Evolutionary conservation across 1,284 basidiomycete species (phyloP), one percentile per base, ranked within the genome.

Genomic region (Fomitiporia mediterranea): DNA sequence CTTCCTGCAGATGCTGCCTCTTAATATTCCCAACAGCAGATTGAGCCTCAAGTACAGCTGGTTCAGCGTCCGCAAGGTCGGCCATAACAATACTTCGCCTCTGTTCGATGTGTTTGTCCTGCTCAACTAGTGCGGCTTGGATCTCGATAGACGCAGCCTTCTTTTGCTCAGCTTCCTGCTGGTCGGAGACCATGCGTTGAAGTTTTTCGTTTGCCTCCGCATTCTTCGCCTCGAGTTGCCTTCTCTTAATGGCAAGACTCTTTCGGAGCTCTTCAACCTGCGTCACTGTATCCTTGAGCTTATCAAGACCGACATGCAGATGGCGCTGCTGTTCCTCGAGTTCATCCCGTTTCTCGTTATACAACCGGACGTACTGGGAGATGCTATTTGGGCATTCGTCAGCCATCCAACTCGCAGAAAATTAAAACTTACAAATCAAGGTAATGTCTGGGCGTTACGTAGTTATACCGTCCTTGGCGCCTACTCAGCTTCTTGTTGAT

Each of bases 251-350:
- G 1, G 96, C 95, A 39, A 99, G 84, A 68, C 94, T 98, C 72
- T 94, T 91, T 51, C 96, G 86, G 38, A 99, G 80, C 66, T 98
- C 92, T 70, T 98, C 95, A 37, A 99, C 96, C 69, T 98, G 94
- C 3, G 85, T 89, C 58, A 98, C 95, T 0, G 97, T 99, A 58
- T 95, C 93, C 38, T 86, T 88, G 21, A 99, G 83, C 71, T 99
- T 99, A 72, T 99, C 96, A 47, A 99, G 84, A 63, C 97, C 97
- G 60, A 99, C 94, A 67, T 99, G 96, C 58, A 99, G 80, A 74
- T 99, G 98, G 34, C 97, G 89, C 67, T 99, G 98, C 70, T 99
- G 95, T 68, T 99, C 97, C 70, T 99, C 97, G 25, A 99, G 80
- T 67, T 97, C 94, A 63, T 98, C 95, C n/a, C 94, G 89, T 73